Conservation (phyloP, 352 stramenopile species). For the Blastocystis sp. region DNA sequence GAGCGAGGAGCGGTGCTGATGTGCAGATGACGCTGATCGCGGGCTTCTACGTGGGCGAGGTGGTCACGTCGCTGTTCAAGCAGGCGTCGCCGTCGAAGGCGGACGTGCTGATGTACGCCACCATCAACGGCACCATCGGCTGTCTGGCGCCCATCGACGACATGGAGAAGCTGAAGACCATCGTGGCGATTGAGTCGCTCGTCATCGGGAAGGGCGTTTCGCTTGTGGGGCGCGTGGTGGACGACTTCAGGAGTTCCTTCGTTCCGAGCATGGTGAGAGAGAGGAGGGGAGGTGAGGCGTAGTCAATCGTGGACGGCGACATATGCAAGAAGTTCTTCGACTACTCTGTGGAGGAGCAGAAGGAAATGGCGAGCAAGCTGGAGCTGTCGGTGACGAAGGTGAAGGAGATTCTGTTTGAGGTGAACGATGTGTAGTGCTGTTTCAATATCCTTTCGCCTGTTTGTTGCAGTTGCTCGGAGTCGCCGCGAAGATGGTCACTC, state of each 20-base stretch:
- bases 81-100: background rate
- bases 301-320: slow-evolving; percentile 30
- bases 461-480: too few relatives aligned
- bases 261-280: slow-evolving; percentile 16
- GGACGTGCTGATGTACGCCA: slow-evolving; percentile 62
- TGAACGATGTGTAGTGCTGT: background rate
- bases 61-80: slow-evolving; percentile 54
- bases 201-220: slow-evolving; percentile 44
- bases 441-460: background rate
- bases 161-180: slow-evolving; percentile 40
- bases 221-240: slow-evolving; percentile 15
- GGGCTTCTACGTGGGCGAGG: slow-evolving; percentile 20
- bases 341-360: slow-evolving; percentile 10
- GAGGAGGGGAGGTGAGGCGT: background rate
- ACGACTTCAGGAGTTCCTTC: slow-evolving; percentile 50
- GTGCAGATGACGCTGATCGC: slow-evolving; percentile 30
- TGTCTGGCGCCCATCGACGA: slow-evolving; percentile 11
- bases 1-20: background rate
- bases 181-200: slow-evolving; percentile 29
- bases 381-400: background rate
- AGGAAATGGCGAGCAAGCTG: background rate
- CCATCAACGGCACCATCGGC: slow-evolving; percentile 46
- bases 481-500: slow-evolving; percentile 5
- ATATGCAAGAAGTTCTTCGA: slow-evolving; percentile 48
- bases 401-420: background rate